Evolutionary conservation across 2,329 filamentous ascomycete genomes (phyloP), one percentile per base, ranked within the genome.

Genomic region (Emmonsiellopsis sp.): DNA sequence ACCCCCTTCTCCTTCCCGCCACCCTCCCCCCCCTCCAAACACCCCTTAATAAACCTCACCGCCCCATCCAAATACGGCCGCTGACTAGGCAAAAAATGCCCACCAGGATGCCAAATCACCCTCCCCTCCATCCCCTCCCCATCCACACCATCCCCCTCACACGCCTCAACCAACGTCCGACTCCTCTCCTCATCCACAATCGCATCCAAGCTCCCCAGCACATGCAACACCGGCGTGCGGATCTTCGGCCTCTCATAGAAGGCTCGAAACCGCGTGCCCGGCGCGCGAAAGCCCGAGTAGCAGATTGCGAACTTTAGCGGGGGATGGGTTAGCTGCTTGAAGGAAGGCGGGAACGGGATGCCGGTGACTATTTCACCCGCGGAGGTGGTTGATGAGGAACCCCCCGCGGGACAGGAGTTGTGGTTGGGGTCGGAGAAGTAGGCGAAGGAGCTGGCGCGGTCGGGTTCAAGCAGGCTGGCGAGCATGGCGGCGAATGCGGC

Each of bases 71-170:
- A 82, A 79, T 86, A 93, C 60, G 90, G 86, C 73, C 86, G 89
- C 60, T 85, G 82, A 55, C 89, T 83, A 0, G 92, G 92, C 63
- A 96, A 80, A 64, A 95, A 90, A 68, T 97, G 92, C 0, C 91
- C 91, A 7, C 92, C 92, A 1, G 92, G 91, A 70, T 95, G 89
- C 62, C 86, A 82, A 51, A 86, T 76, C 51, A 81, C 76, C 60
- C 72, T 78, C 43, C 70, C 73, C 52, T n/a, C n/a, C n/a, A n/a
- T n/a, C n/a, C 77, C 74, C 44, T 66, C 70, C 60, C n/a, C n/a
- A n/a, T 79, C 61, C 65, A 58, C 81, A 75, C 64, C 76, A 75
- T 64, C 76, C 45, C 76, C 76, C 58, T 67, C 78, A 67, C 84
- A 89, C 46, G 79, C 76, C 26, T 89, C 83, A 2, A 87, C 77